Percentiles rank a stretch among this genome's conserved stretches.
These are phyloP conservation scores for Tolypocladium endophyticum DNA, from an alignment of 2,329 filamentous ascomycete species.

Conservation along the genomic window DNA sequence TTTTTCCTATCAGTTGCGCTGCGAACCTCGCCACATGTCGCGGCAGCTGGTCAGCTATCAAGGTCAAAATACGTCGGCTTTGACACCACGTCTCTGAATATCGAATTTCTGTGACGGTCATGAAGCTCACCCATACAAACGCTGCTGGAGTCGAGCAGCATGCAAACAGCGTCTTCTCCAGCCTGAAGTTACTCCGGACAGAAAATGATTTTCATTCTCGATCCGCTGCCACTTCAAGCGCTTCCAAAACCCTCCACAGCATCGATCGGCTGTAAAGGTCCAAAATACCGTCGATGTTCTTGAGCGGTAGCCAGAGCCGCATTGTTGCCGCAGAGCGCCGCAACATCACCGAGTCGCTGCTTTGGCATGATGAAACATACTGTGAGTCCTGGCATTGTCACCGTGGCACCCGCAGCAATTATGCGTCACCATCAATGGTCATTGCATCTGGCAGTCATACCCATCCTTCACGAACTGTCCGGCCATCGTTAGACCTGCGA, in stretches of 20 bases:
- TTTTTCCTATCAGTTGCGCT: neutral
- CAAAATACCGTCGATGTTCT: neutral
- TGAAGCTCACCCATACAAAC: neutral
- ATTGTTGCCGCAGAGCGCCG: neutral
- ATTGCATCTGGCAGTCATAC: neutral
- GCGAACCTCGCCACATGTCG: neutral
- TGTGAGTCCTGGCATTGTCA: neutral
- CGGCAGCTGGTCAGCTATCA: neutral
- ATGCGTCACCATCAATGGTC: neutral
- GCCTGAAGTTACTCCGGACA: neutral
- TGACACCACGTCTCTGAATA: neutral
- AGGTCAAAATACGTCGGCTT: neutral
- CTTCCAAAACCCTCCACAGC: neutral
- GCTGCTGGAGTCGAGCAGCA: neutral
- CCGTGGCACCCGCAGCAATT: neutral
- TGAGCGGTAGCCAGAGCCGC: neutral
- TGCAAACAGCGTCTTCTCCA: neutral
- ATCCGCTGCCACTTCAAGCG: neutral
- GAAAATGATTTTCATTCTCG: neutral
- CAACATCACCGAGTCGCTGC: neutral
- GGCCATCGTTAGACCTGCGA: neutral
- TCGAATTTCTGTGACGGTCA: neutral
- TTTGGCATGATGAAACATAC: neutral
- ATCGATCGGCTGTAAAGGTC: neutral
- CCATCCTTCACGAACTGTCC: neutral